phyloP scores from a whole-genome alignment of 2,329 filamentous ascomycete genomes.

The Neonectria punicea region DNA sequence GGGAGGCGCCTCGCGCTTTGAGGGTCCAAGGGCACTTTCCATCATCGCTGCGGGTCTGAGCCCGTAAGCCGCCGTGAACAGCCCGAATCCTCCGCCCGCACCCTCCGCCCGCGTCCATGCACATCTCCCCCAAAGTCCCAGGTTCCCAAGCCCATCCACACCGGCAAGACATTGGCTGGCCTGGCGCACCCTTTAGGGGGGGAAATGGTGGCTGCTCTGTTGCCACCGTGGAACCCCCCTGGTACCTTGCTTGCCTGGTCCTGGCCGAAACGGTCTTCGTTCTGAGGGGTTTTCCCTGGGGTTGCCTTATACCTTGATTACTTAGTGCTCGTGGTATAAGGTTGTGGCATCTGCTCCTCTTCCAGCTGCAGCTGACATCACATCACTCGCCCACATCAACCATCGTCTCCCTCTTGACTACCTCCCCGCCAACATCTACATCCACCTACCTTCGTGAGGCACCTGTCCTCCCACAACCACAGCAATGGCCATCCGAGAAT shows the following conservation, averaged over 20 bases:
- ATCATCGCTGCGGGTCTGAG: slow-evolving; percentile 32
- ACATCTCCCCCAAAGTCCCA: slow-evolving; percentile 23
- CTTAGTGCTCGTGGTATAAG: slow-evolving; percentile 10
- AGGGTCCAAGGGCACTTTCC: slow-evolving; percentile 23
- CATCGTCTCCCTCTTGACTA: not conserved
- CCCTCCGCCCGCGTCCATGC: slow-evolving; percentile 18
- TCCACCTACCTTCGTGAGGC: not conserved
- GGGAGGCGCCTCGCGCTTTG: slow-evolving; percentile 6
- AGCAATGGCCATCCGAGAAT: slow-evolving; percentile 55
- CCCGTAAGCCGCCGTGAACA: slow-evolving; percentile 32
- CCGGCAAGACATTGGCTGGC: not conserved
- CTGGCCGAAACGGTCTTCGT: slow-evolving; percentile 37
- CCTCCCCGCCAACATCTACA: not conserved
- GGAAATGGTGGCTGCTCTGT: slow-evolving; percentile 23
- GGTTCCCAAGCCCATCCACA: slow-evolving; percentile 35
- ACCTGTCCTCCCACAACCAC: slow-evolving; percentile 11
- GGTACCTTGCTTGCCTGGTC: slow-evolving; percentile 29
- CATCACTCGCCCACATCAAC: not conserved
- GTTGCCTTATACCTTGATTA: slow-evolving; percentile 23
- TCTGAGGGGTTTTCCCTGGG: slow-evolving; percentile 43
- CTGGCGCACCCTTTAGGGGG: slow-evolving; percentile 6
- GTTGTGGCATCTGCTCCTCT: slow-evolving; percentile 12
- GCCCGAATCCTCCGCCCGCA: slow-evolving; percentile 36
- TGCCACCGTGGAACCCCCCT: slow-evolving; percentile 21
- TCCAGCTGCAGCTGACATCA: not conserved